These are phyloP conservation scores for Colletotrichum spaethianum DNA, from an alignment of 2,329 filamentous ascomycete species.

Conservation along the genomic window DNA sequence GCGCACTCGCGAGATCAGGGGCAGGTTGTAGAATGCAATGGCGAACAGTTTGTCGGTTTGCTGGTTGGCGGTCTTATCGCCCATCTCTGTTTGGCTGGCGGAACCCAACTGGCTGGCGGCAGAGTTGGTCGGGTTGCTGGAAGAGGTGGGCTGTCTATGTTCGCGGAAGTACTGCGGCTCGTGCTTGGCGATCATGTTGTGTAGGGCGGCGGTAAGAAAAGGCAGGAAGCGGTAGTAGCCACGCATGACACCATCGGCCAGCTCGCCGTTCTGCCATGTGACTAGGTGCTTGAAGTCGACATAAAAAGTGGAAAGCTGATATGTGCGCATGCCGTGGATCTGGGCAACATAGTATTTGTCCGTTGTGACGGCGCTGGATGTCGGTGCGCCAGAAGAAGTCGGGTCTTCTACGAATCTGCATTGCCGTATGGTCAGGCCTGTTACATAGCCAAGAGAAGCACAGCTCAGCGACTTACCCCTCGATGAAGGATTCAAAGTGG, in stretches of 20 bases:
- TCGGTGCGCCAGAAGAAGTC: slow-evolving; percentile 71
- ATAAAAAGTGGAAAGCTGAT: slow-evolving; percentile 87
- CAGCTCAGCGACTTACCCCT: slow-evolving; percentile 68
- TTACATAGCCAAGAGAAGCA: not conserved
- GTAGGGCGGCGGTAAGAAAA: slow-evolving; percentile 88
- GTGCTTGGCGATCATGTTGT: slow-evolving; percentile 95
- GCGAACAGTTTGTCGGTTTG: slow-evolving; percentile 98
- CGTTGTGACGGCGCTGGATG: slow-evolving; percentile 79
- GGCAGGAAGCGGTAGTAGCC: slow-evolving; percentile 97
- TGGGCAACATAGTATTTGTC: slow-evolving; percentile 90
- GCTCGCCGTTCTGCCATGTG: slow-evolving; percentile 80
- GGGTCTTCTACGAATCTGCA: slow-evolving; percentile 78
- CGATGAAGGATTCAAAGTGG: slow-evolving; percentile 85
- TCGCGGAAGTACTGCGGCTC: slow-evolving; percentile 95
- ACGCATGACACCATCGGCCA: slow-evolving; percentile 88
- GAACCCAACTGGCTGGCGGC: slow-evolving; percentile 74
- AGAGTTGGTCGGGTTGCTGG: slow-evolving; percentile 79
- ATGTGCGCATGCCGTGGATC: slow-evolving; percentile 82
- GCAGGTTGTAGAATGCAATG: slow-evolving; percentile 93
- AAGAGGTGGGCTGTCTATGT: slow-evolving; percentile 87
- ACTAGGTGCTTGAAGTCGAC: slow-evolving; percentile 89
- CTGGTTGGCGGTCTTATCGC: slow-evolving; percentile 87
- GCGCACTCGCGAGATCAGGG: slow-evolving; percentile 87
- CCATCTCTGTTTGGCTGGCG: slow-evolving; percentile 75
- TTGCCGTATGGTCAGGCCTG: slow-evolving; percentile 13